Evolutionary conservation across 768 basidiomycete species (phyloP).

Genomic region (Hygrophorus pudorinus): DNA sequence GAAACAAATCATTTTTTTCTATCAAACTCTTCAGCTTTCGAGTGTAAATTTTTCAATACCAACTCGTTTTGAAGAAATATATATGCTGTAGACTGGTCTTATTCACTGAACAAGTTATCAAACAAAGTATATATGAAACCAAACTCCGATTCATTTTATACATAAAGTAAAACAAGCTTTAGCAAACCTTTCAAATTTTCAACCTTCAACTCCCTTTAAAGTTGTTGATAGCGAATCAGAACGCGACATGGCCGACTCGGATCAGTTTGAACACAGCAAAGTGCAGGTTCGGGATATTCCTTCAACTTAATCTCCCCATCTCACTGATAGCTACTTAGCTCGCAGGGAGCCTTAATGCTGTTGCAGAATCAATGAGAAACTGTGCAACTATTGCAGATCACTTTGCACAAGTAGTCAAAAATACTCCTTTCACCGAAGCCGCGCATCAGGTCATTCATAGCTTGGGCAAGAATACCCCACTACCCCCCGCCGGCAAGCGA

Average conservation of each 20-base stretch:
- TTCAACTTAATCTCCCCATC: not conserved
- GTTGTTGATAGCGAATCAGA: conserved; percentile 3
- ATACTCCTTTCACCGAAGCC: not conserved
- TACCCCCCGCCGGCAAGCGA: conserved; percentile 34
- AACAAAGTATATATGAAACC: no score
- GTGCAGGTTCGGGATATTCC: conserved; percentile 21
- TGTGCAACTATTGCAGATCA: conserved; percentile 52
- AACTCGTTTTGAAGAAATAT: not conserved
- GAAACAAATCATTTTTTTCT: not conserved
- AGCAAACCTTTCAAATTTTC: conserved; percentile 4
- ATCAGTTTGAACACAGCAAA: conserved; percentile 22
- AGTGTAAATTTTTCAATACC: no score
- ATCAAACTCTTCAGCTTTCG: not conserved
- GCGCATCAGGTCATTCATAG: not conserved
- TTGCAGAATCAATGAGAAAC: conserved; percentile 56
- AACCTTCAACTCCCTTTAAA: conserved; percentile 8
- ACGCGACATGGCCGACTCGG: conserved; percentile 17
- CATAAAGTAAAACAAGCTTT: conserved; percentile 7
- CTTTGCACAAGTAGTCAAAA: conserved; percentile 41
- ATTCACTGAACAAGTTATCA: not conserved
- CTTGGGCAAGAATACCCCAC: conserved; percentile 9
- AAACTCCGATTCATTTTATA: conserved; percentile 15
- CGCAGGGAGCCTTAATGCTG: conserved; percentile 38
- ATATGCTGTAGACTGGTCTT: not conserved
- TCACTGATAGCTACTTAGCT: conserved; percentile 30